These are phyloP conservation scores for Chaetomiaceae sp. DNA, from an alignment of 2,329 filamentous ascomycete species.

Conservation along the genomic window DNA sequence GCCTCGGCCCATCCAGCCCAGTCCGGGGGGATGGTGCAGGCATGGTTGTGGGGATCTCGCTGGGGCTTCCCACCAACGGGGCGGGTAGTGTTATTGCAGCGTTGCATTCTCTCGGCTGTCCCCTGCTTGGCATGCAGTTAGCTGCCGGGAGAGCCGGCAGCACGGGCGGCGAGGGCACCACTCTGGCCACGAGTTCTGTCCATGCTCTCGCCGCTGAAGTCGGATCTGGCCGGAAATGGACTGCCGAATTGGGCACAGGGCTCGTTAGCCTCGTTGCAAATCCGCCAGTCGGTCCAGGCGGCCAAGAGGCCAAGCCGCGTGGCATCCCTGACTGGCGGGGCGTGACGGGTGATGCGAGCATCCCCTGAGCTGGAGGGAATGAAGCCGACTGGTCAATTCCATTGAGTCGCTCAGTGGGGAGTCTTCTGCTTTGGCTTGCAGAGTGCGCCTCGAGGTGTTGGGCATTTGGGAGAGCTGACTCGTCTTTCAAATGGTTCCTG, in stretches of 20 bases:
- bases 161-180: background rate
- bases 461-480: too few species aligned
- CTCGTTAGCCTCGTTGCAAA: too few species aligned
- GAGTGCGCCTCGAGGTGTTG: too few species aligned
- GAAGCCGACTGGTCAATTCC: conserved; percentile 3
- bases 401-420: background rate
- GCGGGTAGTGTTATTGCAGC: conserved; percentile 5
- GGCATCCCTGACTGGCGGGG: background rate
- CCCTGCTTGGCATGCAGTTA: background rate
- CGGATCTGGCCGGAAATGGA: conserved; percentile 1
- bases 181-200: too few species aligned
- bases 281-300: too few species aligned
- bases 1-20: background rate
- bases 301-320: conserved; percentile 3
- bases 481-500: too few species aligned
- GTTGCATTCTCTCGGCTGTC: conserved; percentile 1
- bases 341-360: background rate
- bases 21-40: too few species aligned
- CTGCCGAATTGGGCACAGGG: background rate
- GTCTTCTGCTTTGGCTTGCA: too few species aligned
- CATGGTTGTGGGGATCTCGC: too few species aligned
- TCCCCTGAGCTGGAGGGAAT: background rate
- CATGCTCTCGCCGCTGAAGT: background rate
- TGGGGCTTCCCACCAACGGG: background rate
- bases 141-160: background rate